phyloP scores from a whole-genome alignment of 352 stramenopile species.

The Aphanomyces cochlioides region DNA sequence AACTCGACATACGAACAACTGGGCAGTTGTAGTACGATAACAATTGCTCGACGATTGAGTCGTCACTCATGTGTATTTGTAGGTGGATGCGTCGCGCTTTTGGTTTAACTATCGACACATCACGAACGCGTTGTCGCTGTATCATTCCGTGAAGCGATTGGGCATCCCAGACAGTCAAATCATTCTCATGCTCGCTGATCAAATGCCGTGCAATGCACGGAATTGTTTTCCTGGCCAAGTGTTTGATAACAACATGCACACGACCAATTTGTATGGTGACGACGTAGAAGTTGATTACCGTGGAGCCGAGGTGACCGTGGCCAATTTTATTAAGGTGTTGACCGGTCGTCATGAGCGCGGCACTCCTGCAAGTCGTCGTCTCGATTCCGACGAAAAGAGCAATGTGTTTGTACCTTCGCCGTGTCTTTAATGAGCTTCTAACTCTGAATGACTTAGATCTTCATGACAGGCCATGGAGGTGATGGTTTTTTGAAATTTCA shows the following conservation, averaged over 20 bases:
- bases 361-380: slow-evolving; percentile 85
- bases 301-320: slow-evolving; percentile 94
- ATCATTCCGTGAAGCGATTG: slow-evolving; percentile 89
- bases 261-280: slow-evolving; percentile 90
- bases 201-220: slow-evolving; percentile 91
- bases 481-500: slow-evolving; percentile 99
- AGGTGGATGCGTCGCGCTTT: slow-evolving; percentile 94
- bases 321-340: slow-evolving; percentile 95
- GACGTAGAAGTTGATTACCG: slow-evolving; percentile 93
- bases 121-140: slow-evolving; percentile 93
- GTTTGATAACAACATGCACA: slow-evolving; percentile 86
- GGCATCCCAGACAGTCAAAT: slow-evolving; percentile 95
- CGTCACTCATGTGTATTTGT: neutral
- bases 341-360: slow-evolving; percentile 83
- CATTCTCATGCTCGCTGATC: slow-evolving; percentile 94
- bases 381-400: slow-evolving; percentile 86
- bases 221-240: slow-evolving; percentile 89
- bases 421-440: slow-evolving; percentile 3
- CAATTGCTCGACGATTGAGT: neutral
- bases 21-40: slow-evolving; percentile 66
- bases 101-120: slow-evolving; percentile 98
- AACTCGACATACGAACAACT: slow-evolving; percentile 81
- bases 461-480: slow-evolving; percentile 94
- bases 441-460: slow-evolving; percentile 44
- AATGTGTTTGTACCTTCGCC: slow-evolving; percentile 66